Evolutionary conservation across 148 eudicot genomes (phyloP).

Genomic region (Rhododendron henanense): DNA sequence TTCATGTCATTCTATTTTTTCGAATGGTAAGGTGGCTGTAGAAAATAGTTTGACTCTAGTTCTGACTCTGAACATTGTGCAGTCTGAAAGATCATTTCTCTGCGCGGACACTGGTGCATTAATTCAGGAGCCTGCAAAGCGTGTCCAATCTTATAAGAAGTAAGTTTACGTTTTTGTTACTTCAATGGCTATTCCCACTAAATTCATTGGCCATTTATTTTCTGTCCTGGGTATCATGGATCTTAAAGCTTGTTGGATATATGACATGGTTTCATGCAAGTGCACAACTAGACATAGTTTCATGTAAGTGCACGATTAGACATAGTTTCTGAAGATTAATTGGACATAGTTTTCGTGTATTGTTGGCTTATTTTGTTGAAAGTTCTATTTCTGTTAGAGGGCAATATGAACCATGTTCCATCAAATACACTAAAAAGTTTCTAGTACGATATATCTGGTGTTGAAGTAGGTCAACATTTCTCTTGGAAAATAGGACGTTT

Average conservation of each 20-base stretch:
- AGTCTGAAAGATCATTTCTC: constrained; percentile 85
- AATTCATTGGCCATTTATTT: background rate
- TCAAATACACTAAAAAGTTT: background rate
- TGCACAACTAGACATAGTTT: background rate
- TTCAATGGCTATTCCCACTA: background rate
- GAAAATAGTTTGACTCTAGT: constrained; percentile 14
- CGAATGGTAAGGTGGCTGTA: background rate
- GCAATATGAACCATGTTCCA: background rate
- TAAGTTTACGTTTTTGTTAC: constrained; percentile 25
- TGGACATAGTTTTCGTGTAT: background rate
- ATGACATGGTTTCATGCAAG: background rate
- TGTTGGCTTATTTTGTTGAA: background rate
- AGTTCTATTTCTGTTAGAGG: background rate
- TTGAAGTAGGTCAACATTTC: background rate
- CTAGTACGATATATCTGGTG: background rate
- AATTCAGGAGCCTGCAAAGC: constrained; percentile 67
- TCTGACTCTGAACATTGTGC: constrained; percentile 18
- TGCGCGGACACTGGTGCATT: constrained; percentile 94
- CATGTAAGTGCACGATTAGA: background rate
- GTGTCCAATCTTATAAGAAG: constrained; percentile 71
- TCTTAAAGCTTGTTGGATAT: background rate
- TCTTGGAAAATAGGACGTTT: background rate
- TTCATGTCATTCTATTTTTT: background rate
- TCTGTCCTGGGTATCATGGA: background rate
- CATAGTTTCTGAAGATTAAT: background rate